Percentiles rank a stretch among this genome's conserved stretches.
Conservation (phyloP, 345 rosid species). For the Camelina laxa region DNA sequence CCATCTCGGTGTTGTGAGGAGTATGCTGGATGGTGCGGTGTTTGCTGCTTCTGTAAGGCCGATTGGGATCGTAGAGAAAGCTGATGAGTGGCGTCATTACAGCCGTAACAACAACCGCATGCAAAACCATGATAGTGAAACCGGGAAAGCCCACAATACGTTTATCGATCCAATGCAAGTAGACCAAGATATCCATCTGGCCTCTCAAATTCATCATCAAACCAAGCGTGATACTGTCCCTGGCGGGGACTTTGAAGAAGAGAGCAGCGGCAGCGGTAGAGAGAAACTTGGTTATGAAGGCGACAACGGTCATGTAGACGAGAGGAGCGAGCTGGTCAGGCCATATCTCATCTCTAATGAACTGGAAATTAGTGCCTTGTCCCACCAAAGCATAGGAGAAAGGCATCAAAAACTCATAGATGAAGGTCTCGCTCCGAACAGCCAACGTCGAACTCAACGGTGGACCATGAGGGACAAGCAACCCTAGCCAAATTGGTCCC, state of each 20-base stretch:
- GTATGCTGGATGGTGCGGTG: conserved; percentile 81
- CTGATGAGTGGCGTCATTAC: conserved; percentile 53
- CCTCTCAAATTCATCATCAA: conserved; percentile 74
- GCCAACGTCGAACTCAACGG: conserved; percentile 65
- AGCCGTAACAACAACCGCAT: conserved; percentile 43
- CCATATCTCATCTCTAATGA: conserved; percentile 50
- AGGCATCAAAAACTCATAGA: conserved; percentile 64
- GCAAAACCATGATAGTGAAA: conserved; percentile 58
- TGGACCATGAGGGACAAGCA: conserved; percentile 68
- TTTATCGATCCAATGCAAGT: conserved; percentile 71
- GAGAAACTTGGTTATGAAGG: conserved; percentile 50
- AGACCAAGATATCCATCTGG: conserved; percentile 58
- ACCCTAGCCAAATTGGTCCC: conserved; percentile 72
- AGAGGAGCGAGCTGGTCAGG: conserved; percentile 48
- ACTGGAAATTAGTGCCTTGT: conserved; percentile 50
- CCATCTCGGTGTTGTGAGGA: conserved; percentile 48
- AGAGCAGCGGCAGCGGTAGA: conserved; percentile 38
- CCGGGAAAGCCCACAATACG: conserved; percentile 40
- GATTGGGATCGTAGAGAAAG: conserved; percentile 70
- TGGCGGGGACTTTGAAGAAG: conserved; percentile 47
- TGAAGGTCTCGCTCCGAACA: conserved; percentile 58
- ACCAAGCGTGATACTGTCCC: conserved; percentile 62
- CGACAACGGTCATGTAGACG: conserved; percentile 45
- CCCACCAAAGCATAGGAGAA: conserved; percentile 63
- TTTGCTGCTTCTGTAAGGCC: conserved; percentile 66